Evolutionary conservation across 306 rosid genomes (phyloP), one percentile per base, ranked within the genome.

Genomic region (Amphicarpaea edgeworthii): DNA sequence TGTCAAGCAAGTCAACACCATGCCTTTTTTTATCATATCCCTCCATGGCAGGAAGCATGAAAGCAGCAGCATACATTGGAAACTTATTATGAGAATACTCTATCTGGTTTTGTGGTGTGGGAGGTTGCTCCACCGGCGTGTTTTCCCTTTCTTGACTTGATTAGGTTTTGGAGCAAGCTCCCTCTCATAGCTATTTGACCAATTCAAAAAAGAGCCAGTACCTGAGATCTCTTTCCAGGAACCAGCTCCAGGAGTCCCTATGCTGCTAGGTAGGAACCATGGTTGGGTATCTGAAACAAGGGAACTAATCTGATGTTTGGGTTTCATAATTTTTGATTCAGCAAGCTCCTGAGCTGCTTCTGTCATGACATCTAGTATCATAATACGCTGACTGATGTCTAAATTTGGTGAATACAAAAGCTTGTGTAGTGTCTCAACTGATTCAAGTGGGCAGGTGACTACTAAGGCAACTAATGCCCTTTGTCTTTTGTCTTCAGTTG

Each of bases 1-100:
- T 89, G 73, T 81, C 85, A 79, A 92, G 94, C 87, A 95, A 85
- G 85, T 95, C 97, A 69, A 92, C 92, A 54, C 98, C 97, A 1
- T 95, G 97, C 61, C 97, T 86, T 85, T 79, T 95, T 79, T 92
- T 95, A 80, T 95, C 97, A 82, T 82, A 95, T 28, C 97, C 96
- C 78, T 90, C 90, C 97, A 95, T 92, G 73, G 97, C 96, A 60
- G 98, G 98, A 64, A 95, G 97, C 96, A 95, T 92, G 78, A 92
- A 92, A n/a, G 96, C 93, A 45, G 98, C 97, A 20, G 97, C 98
- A 80, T 95, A 86, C 80, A 83, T 73, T 17, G 98, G 98, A 83
- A 95, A 95, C 90, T 90, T 95, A 75, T 95, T 95, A 47, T 83
- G 87, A 65, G 97, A 90, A 85, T 68, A 83, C 78, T 95, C 96